Conservation (phyloP, 2,329 filamentous ascomycete species). For the Aspergillus pseudonomiae region DNA sequence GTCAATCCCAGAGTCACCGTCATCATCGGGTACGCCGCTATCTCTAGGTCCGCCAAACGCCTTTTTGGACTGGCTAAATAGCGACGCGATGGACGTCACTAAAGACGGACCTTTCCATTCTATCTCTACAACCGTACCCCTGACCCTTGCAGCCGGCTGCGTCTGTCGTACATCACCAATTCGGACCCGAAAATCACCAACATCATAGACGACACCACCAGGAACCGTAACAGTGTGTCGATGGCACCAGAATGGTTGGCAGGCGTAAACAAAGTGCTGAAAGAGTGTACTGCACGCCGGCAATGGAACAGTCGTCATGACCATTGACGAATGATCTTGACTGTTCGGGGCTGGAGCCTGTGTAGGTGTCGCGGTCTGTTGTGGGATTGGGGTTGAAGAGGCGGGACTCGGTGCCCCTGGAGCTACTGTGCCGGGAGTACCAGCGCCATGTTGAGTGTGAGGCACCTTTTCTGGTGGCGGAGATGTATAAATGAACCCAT, state of each 20-base stretch:
- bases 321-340: slow-evolving; percentile 26
- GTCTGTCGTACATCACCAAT: slow-evolving; percentile 48
- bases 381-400: not conserved
- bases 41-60: not conserved
- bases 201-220: slow-evolving; percentile 43
- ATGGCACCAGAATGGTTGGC: slow-evolving; percentile 47
- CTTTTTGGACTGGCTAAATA: slow-evolving; percentile 13
- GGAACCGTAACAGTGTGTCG: slow-evolving; percentile 42
- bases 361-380: not conserved
- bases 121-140: slow-evolving; percentile 50
- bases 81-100: slow-evolving; percentile 25
- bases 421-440: not conserved
- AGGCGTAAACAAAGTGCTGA: slow-evolving; percentile 44
- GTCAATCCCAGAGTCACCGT: slow-evolving; percentile 32
- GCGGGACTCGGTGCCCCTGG: not conserved
- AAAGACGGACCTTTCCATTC: slow-evolving; percentile 46
- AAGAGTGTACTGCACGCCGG: slow-evolving; percentile 39
- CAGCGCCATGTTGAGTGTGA: slow-evolving; percentile 14
- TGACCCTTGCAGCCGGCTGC: slow-evolving; percentile 37
- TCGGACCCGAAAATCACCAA: slow-evolving; percentile 47
- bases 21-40: slow-evolving; percentile 7
- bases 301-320: slow-evolving; percentile 44
- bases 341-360: not conserved
- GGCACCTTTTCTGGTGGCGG: slow-evolving; percentile 24
- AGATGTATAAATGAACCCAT: slow-evolving; percentile 47